Conservation (phyloP, 768 basidiomycete species). For the Mycena epipterygia region DNA sequence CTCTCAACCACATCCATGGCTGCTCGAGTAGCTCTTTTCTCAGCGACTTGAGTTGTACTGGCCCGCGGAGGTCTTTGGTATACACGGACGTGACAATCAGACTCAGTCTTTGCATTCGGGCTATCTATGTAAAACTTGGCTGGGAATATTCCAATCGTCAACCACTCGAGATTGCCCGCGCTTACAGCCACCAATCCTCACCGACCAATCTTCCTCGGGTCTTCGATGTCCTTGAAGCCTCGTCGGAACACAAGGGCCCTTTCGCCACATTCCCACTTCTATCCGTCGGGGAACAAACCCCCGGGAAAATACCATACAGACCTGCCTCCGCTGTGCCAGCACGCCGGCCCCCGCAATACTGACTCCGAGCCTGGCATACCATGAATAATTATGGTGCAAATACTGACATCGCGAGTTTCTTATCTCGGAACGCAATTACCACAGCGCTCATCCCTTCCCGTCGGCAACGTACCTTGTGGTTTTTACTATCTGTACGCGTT, state of each 20-base stretch:
- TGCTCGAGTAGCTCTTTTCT: not conserved
- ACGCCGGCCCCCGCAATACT: not conserved
- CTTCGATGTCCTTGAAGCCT: not conserved
- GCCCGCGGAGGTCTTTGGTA: not conserved
- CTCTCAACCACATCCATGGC: not conserved
- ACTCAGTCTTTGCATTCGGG: not conserved
- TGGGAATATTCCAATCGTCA: not conserved
- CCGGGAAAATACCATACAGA: not conserved
- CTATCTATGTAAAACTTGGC: not conserved
- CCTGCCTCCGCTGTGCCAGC: not conserved
- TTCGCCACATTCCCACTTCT: conserved; percentile 15
- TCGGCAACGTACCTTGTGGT: conserved; percentile 3
- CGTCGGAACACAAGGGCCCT: not conserved
- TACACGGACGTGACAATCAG: not conserved
- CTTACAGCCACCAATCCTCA: not conserved
- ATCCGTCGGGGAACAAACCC: conserved; percentile 16
- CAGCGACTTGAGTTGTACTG: not conserved
- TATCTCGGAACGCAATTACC: not conserved
- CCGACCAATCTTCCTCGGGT: not conserved
- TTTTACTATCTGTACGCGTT: not conserved
- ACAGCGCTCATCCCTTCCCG: not conserved
- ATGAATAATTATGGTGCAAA: not conserved
- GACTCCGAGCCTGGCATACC: too few species aligned
- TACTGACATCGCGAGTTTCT: not conserved
- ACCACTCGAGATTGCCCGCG: not conserved